These are phyloP conservation scores for Xylariaceae sp. DNA, from an alignment of 2,329 filamentous ascomycete genomes.

Conservation along the genomic window DNA sequence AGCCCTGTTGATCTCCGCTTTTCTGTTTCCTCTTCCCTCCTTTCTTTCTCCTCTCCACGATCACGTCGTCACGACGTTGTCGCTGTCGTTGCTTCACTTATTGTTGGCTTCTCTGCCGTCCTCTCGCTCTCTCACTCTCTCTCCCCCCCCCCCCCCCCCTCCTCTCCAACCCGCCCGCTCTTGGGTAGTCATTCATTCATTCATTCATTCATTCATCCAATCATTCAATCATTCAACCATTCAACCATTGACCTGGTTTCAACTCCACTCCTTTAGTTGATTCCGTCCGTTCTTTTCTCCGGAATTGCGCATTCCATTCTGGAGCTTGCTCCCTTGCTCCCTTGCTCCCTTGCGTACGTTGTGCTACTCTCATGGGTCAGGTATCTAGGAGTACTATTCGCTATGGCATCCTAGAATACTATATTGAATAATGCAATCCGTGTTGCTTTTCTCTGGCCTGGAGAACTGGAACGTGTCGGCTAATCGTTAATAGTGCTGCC, in stretches of 20 bases:
- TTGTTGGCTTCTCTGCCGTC: constrained; percentile 29
- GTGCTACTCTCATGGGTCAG: background rate
- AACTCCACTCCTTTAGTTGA: constrained; percentile 45
- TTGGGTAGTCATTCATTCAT: constrained; percentile 34
- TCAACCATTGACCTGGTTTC: constrained; percentile 28
- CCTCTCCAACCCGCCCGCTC: constrained; percentile 26
- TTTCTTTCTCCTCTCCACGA: constrained; percentile 27
- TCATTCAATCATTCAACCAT: no score
- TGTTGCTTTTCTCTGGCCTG: background rate
- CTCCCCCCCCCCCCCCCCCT: constrained; percentile 31
- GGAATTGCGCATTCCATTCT: constrained; percentile 28
- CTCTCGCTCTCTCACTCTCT: constrained; percentile 26
- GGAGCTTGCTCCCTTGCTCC: constrained; percentile 27
- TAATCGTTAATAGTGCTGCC: constrained; percentile 8
- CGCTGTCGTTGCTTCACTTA: constrained; percentile 29
- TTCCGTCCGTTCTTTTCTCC: constrained; percentile 42
- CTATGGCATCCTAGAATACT: background rate
- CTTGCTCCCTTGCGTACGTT: constrained; percentile 26
- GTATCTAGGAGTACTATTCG: constrained; percentile 4
- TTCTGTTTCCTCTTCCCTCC: constrained; percentile 22
- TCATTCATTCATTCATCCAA: no score
- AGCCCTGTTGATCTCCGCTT: constrained; percentile 6
- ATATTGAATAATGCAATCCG: background rate
- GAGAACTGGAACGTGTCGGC: constrained; percentile 1
- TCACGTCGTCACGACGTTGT: constrained; percentile 33